phyloP scores from a whole-genome alignment of 2,329 filamentous ascomycete species.

The Fusarium sp. region DNA sequence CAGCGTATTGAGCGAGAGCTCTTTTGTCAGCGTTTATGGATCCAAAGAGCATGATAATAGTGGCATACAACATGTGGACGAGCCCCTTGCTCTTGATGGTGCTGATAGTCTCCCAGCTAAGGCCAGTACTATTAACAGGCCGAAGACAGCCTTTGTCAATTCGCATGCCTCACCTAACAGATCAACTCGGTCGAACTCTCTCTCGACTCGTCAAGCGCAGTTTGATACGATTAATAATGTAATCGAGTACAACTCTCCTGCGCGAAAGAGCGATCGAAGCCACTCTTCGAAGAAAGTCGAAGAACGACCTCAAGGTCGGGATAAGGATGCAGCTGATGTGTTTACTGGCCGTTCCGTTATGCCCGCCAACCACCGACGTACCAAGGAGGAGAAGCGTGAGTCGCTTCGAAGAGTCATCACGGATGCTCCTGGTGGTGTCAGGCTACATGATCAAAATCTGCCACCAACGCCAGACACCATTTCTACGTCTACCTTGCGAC shows the following conservation, averaged over 20 bases:
- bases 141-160: conserved; percentile 35
- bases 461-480: conserved; percentile 70
- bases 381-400: conserved; percentile 59
- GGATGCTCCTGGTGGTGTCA: conserved; percentile 53
- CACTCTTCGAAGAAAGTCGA: conserved; percentile 43
- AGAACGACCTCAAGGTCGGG: conserved; percentile 44
- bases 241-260: conserved; percentile 57
- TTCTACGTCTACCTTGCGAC: conserved; percentile 63
- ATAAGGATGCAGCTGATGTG: conserved; percentile 30
- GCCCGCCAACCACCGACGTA: conserved; percentile 38
- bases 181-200: conserved; percentile 44
- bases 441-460: conserved; percentile 55
- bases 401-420: conserved; percentile 60
- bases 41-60: conserved; percentile 47
- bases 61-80: conserved; percentile 42
- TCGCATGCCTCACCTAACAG: conserved; percentile 14
- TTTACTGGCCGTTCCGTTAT: conserved; percentile 24
- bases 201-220: conserved; percentile 46
- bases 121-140: conserved; percentile 30
- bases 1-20: conserved; percentile 74
- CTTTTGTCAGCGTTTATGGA: conserved; percentile 72
- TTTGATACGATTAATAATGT: conserved; percentile 59
- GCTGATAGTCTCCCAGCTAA: conserved; percentile 23
- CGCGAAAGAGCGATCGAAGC: conserved; percentile 59
- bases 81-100: conserved; percentile 45